Evolutionary conservation across 768 basidiomycete genomes (phyloP).

Genomic region (Mycena galopus): DNA sequence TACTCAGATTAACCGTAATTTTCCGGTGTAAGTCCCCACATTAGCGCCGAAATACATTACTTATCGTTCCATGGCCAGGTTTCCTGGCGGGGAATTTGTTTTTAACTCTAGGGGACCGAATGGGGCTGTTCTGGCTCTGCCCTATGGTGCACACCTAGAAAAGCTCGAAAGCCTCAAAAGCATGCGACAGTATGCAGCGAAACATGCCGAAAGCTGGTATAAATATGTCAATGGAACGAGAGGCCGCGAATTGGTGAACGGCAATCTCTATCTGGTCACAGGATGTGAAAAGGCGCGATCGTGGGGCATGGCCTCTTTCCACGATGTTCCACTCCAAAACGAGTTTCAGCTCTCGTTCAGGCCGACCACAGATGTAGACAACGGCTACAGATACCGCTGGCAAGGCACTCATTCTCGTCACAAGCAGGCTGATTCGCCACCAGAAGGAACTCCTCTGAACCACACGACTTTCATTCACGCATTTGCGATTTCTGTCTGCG

Average conservation of each 20-base stretch:
- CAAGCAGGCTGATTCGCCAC: not conserved
- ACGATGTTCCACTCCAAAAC: conserved; percentile 23
- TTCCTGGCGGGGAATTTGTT: no score
- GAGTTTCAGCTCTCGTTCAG: conserved; percentile 15
- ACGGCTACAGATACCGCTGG: conserved; percentile 9
- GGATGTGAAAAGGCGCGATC: conserved; percentile 37
- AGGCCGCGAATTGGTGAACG: conserved; percentile 25
- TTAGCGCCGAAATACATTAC: no score
- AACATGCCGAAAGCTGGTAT: conserved; percentile 39
- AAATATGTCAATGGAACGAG: conserved; percentile 27
- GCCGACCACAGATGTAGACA: not conserved
- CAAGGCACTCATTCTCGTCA: not conserved
- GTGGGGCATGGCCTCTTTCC: no score
- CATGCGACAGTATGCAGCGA: conserved; percentile 30
- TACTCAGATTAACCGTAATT: not conserved
- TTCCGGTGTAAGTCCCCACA: conserved; percentile 36
- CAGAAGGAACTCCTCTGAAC: not conserved
- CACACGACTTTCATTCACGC: conserved; percentile 22
- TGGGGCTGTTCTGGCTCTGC: conserved; percentile 10
- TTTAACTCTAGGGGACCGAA: no score
- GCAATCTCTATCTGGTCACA: conserved; percentile 37
- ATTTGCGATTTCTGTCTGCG: conserved; percentile 12
- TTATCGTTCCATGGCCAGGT: no score
- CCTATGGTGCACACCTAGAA: conserved; percentile 29
- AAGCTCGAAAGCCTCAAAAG: conserved; percentile 14